Base-by-base conservation (phyloP, 805 yeast species). In the Candida tibetensis region DNA sequence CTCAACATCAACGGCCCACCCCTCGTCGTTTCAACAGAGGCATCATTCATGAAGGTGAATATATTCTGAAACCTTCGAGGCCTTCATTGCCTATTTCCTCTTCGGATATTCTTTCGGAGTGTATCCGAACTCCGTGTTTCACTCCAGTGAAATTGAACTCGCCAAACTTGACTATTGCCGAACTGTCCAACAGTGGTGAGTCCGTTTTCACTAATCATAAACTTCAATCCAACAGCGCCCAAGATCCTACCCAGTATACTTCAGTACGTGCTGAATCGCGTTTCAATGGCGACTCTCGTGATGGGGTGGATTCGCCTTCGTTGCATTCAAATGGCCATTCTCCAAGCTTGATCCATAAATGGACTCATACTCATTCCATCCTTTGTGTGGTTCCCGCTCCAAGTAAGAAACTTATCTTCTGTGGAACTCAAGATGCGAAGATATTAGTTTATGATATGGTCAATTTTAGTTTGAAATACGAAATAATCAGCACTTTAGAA, bases 371-470 rank as follows among this genome's bases (percentile, higher is more conserved):
- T 2, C 80, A 77, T 48, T 82, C 95, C 1, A 81, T 90, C 13
- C 72, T 93, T 5, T 82, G 95, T 34, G 76, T 80, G 3, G 74
- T 77, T 5, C 72, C 84, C 6, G 79, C 84, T 16, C 84, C 86
- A 0, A 58, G 60, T 18, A 67, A 71, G 41, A 72, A 72, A 23
- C 58, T 83, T 5, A 47, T 91, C 4, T 85, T 86, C 55, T 93
- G 95, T 39, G 99, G 99, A 7, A 88, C 96, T 1, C 95, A 90
- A 47, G 86, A 85, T 51, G 85, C 93, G 8, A 77, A 76, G 47
- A 82, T 91, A 28, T 60, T 86, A 28, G 82, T 86, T 1, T 81
- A 74, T 52, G 91, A 87, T 50, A 64, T 85, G 37, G 60, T 59
- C 4, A 80, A 85, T 1, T 91, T 77, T 57, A 80, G 81, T 47